Conservation (phyloP, 805 yeast species). For the Lipomyces lipofer region DNA sequence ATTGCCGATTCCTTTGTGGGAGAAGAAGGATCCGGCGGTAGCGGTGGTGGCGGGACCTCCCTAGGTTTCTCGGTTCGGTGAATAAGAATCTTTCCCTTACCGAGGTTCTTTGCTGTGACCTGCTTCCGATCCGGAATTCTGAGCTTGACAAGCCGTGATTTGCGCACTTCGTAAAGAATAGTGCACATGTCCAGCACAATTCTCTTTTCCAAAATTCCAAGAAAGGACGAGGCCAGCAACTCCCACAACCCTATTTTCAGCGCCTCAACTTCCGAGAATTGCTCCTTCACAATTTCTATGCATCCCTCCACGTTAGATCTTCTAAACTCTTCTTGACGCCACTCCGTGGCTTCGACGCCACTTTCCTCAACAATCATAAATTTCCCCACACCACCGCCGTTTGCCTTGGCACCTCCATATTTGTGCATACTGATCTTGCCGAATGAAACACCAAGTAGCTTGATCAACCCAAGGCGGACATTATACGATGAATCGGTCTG, state of each 20-base stretch:
- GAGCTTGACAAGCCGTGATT: slow-evolving; percentile 61
- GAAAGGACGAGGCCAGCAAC: slow-evolving; percentile 57
- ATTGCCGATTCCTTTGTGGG: too few relatives aligned
- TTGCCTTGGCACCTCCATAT: slow-evolving; percentile 3
- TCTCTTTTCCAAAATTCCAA: slow-evolving; percentile 61
- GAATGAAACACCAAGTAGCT: slow-evolving; percentile 26
- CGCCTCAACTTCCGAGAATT: slow-evolving; percentile 53
- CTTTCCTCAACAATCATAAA: slow-evolving; percentile 62
- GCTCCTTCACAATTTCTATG: slow-evolving; percentile 61
- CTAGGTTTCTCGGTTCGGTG: slow-evolving; percentile 11
- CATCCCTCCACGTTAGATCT: slow-evolving; percentile 66
- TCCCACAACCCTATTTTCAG: slow-evolving; percentile 67
- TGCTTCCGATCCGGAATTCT: slow-evolving; percentile 64
- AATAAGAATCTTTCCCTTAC: slow-evolving; percentile 56
- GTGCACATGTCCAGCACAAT: slow-evolving; percentile 63
- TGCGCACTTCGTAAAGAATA: slow-evolving; percentile 62
- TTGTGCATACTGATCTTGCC: slow-evolving; percentile 25
- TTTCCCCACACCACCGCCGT: slow-evolving; percentile 40
- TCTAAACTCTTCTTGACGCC: slow-evolving; percentile 65
- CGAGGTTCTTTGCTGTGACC: slow-evolving; percentile 58
- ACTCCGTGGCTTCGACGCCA: slow-evolving; percentile 46
- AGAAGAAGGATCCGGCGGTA: background rate
- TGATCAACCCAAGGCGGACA: slow-evolving; percentile 44
- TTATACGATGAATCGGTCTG: slow-evolving; percentile 57
- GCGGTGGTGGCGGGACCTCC: too few relatives aligned